Evolutionary conservation across 768 basidiomycete genomes (phyloP).

Genomic region (Heimioporus sp.): DNA sequence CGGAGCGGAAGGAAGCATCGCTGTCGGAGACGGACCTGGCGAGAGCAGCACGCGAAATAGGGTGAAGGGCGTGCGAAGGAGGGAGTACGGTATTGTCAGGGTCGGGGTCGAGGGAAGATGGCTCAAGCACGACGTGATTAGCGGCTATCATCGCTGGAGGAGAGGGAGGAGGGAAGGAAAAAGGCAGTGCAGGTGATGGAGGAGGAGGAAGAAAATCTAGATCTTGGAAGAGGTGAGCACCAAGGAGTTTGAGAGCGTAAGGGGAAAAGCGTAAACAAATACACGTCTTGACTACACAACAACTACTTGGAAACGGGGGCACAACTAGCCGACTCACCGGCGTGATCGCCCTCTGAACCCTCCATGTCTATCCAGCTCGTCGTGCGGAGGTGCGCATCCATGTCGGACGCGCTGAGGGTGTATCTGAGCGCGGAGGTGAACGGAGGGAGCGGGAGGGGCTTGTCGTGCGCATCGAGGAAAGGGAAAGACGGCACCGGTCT

Average conservation of each 20-base stretch:
- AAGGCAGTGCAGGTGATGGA: slow-evolving; percentile 30
- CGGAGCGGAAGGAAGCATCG: slow-evolving; percentile 38
- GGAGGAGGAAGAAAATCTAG: slow-evolving; percentile 30
- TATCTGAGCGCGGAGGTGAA: slow-evolving; percentile 27
- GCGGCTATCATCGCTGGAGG: slow-evolving; percentile 10
- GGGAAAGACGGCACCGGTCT: slow-evolving; percentile 6
- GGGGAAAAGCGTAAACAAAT: too few relatives aligned
- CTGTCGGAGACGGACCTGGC: slow-evolving; percentile 40
- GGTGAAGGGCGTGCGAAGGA: slow-evolving; percentile 18
- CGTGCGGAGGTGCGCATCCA: slow-evolving; percentile 25
- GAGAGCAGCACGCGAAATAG: slow-evolving; percentile 33
- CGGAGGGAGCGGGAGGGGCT: slow-evolving; percentile 40
- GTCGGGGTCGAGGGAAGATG: slow-evolving; percentile 11
- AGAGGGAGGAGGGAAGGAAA: slow-evolving; percentile 30
- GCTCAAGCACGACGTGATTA: slow-evolving; percentile 11
- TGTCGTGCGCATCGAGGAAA: slow-evolving; percentile 27
- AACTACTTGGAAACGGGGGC: slow-evolving; percentile 11
- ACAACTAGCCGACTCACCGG: slow-evolving; percentile 14
- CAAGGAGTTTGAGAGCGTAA: slow-evolving; percentile 11
- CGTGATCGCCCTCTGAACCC: slow-evolving; percentile 1
- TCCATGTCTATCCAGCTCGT: slow-evolving; percentile 26
- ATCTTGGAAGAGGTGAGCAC: slow-evolving; percentile 21
- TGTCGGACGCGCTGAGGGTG: slow-evolving; percentile 22
- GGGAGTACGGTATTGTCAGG: slow-evolving; percentile 2
- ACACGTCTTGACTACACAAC: too few relatives aligned